Base-by-base conservation (phyloP, 441 rosid genomes). In the Arabidopsis hybrid region DNA sequence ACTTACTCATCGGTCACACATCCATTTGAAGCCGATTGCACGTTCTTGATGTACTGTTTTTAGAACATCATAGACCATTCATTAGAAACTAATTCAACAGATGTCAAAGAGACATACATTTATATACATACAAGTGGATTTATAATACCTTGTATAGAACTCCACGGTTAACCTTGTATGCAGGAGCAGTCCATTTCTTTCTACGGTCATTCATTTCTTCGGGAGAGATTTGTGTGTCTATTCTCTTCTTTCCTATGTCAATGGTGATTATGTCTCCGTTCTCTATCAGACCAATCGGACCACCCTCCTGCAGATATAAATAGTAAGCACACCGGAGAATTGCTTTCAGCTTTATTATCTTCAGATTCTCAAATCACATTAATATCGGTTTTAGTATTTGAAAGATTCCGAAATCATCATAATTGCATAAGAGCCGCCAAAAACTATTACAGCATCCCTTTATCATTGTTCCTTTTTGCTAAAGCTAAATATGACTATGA, bases 41-140 rank as follows among this genome's bases (percentile, higher is more conserved):
- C 99, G 1, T 81, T 91, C 92, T 91, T 95, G 81, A 95, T 91
- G 88, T 95, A 95, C 99, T 95, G 89, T 47, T 62, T 51, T 71
- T 5, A 16, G 11, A 51, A 29, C 1, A 11, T 18, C 13, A 56
- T 31, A 64, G 62, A 12, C 21, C 61, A 21, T 34, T n/a, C 45
- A 67, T 34, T 58, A 66, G 63, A 4, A 47, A 39, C 46, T 8
- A 47, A 36, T 61, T 17, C 10, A 59, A 70, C 40, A 52, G 13
- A 77, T 55, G 14, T 12, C 10, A 51, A 49, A 57, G 3, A 43
- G 47, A 47, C 14, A 38, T 31, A 29, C 29, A 43, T 42, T 11
- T 38, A 9, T 13, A 45, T 40, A 18, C 18, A 60, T 11, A 29
- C 57, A 45, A 43, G 16, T 53, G 50, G 29, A 51, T 21, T 47